Base-by-base conservation (phyloP, 176 grass and related monocot genomes). In the Aechmea fasciata region DNA sequence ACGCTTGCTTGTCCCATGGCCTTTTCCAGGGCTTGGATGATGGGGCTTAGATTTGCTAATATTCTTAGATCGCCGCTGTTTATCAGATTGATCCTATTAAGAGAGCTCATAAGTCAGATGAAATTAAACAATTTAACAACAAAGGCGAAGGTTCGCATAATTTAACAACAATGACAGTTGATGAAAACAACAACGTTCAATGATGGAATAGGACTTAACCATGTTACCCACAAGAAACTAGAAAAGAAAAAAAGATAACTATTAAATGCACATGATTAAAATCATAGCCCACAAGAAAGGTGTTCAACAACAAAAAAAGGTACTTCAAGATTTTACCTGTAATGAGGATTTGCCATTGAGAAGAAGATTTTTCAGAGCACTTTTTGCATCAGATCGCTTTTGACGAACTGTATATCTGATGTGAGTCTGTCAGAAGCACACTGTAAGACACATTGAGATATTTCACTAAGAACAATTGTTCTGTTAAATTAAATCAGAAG, bases 371-470 rank as follows among this genome's bases (percentile, higher is more conserved):
- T 83, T 92, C 0, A 96, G 78, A 23, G 92, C 83, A 2, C 57
- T 72, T 81, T 82, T 91, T 11, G 92, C 78, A 72, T 92, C 88
- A 47, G 53, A 57, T 24, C 83, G 80, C 83, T 92, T 96, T 33
- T 92, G 80, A 49, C 64, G 88, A 64, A 96, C 74, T 2, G 71
- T 15, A 18, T 78, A 92, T 48, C 77, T 77, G 65, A 92, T 50
- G 51, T 24, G 61, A 71, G 81, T 85, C 88, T 96, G 74, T 73
- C 19, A 11, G 78, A 61, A 69, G 13, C 51, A 62, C 25, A 18
- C 54, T 26, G 26, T 69, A 57, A 77, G 65, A 67, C 47, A 67
- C 28, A 66, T 11, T 23, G 23, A 63, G 19, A 63, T 63, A 63
- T 24, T 2, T 9, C 19, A 63, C 57, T 63, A 63, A 11, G 18